Evolutionary conservation across 2,329 filamentous ascomycete species (phyloP).

Genomic region (Aureobasidium musti): DNA sequence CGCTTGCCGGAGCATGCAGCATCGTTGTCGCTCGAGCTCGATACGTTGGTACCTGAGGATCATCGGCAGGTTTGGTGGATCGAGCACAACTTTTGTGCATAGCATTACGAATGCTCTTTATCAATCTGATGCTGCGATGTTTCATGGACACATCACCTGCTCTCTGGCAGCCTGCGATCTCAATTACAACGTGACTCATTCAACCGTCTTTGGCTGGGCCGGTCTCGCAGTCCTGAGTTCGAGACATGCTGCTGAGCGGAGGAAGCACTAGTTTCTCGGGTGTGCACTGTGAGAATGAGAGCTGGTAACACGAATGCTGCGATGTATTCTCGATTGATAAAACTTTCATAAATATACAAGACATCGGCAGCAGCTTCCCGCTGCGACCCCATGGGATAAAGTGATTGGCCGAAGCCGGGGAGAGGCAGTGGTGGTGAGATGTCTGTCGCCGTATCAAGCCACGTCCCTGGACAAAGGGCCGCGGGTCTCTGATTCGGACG

Average conservation of each 20-base stretch:
- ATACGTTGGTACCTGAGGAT: conserved; percentile 29
- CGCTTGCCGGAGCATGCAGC: conserved; percentile 18
- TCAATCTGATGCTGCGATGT: conserved; percentile 4
- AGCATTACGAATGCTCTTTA: conserved; percentile 5
- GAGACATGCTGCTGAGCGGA: conserved; percentile 6
- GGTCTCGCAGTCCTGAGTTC: conserved; percentile 7
- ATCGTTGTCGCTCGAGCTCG: conserved; percentile 27
- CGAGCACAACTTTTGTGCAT: conserved; percentile 15
- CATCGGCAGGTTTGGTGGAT: not conserved
- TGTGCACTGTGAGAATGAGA: not conserved
- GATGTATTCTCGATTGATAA: conserved; percentile 7
- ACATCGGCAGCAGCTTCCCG: conserved; percentile 18
- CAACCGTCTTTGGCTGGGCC: conserved; percentile 11
- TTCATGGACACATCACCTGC: conserved; percentile 13
- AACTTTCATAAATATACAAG: conserved; percentile 24
- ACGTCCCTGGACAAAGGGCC: conserved; percentile 17
- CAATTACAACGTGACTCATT: conserved; percentile 1
- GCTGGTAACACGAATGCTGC: conserved; percentile 14
- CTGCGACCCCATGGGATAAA: conserved; percentile 12
- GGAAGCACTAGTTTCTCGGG: conserved; percentile 18
- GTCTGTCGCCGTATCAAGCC: conserved; percentile 20
- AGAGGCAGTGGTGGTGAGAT: conserved; percentile 28
- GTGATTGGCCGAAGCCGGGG: conserved; percentile 24
- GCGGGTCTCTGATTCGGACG: conserved; percentile 19
- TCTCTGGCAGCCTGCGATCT: conserved; percentile 1